phyloP scores from a whole-genome alignment of 2,329 filamentous ascomycete species.

The Aureobasidium musti region DNA sequence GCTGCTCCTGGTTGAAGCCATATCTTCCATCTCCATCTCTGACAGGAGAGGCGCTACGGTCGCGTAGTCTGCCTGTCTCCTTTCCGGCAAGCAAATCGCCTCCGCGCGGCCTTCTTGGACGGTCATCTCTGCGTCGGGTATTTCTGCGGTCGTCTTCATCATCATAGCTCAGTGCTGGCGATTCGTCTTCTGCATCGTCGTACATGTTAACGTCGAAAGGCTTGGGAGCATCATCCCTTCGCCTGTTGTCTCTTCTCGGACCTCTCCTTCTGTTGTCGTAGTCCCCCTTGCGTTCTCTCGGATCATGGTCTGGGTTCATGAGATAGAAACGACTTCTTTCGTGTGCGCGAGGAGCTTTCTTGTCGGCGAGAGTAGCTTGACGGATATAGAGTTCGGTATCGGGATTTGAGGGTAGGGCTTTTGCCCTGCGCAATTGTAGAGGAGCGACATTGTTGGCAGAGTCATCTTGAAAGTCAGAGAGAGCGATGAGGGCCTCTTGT shows the following conservation, averaged over 20 bases:
- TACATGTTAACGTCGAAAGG: constrained; percentile 77
- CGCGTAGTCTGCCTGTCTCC: constrained; percentile 52
- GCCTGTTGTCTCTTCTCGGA: constrained; percentile 59
- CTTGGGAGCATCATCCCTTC: constrained; percentile 45
- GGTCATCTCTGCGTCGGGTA: constrained; percentile 34
- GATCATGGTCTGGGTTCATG: constrained; percentile 85
- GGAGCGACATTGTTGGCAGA: constrained; percentile 40
- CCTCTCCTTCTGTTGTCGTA: constrained; percentile 44
- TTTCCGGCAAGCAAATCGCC: constrained; percentile 41
- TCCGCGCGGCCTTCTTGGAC: constrained; percentile 20
- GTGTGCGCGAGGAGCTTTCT: constrained; percentile 76
- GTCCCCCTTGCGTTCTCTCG: constrained; percentile 62
- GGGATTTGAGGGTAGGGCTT: constrained; percentile 66
- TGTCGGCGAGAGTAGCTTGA: constrained; percentile 72
- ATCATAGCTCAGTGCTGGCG: constrained; percentile 40
- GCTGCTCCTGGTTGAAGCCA: constrained; percentile 54
- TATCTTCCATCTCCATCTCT: constrained; percentile 52
- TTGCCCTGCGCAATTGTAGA: constrained; percentile 68
- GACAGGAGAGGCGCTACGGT: constrained; percentile 62
- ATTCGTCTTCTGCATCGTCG: constrained; percentile 64
- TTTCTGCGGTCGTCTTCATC: constrained; percentile 35
- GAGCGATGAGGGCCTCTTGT: constrained; percentile 56
- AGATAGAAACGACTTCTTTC: constrained; percentile 88
- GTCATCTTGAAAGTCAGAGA: constrained; percentile 34
- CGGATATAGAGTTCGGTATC: constrained; percentile 71